phyloP scores from a whole-genome alignment of 2,329 filamentous ascomycete species.

The Colletotrichum sp. region DNA sequence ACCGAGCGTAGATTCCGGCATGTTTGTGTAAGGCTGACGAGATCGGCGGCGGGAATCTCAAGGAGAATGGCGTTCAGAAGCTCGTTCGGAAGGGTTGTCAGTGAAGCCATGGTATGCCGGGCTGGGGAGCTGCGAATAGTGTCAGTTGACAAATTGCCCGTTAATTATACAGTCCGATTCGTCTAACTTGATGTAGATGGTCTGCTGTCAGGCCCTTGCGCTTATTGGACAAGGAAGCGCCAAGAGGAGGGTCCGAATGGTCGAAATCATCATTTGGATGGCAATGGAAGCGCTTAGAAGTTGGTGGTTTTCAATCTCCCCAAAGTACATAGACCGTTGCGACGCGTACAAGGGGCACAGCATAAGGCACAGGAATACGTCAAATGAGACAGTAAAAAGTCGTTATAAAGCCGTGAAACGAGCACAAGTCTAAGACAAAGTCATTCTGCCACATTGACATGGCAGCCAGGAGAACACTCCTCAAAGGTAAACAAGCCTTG shows the following conservation, averaged over 20 bases:
- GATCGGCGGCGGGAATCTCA: not conserved
- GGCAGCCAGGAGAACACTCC: not conserved
- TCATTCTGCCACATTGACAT: not conserved
- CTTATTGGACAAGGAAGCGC: not conserved
- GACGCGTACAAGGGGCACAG: not conserved
- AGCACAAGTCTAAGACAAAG: not conserved
- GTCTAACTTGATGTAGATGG: not conserved
- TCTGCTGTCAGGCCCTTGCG: not conserved
- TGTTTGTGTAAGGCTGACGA: not conserved
- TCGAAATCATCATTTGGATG: not conserved
- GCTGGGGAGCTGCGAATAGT: not conserved
- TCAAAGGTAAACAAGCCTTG: not conserved
- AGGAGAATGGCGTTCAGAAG: not conserved
- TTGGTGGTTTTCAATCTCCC: not conserved
- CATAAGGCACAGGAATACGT: not conserved
- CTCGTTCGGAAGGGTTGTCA: not conserved
- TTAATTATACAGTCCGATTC: not conserved
- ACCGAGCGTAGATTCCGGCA: not conserved
- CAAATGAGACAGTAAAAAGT: not conserved
- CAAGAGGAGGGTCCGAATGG: not conserved
- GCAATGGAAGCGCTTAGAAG: not conserved
- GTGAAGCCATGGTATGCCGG: not conserved
- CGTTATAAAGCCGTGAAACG: conserved; percentile 2
- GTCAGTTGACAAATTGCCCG: not conserved
- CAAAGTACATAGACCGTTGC: not conserved